Evolutionary conservation across 2,329 filamentous ascomycete genomes (phyloP), one percentile per base, ranked within the genome.

Genomic region (Penicillium corylophilum): DNA sequence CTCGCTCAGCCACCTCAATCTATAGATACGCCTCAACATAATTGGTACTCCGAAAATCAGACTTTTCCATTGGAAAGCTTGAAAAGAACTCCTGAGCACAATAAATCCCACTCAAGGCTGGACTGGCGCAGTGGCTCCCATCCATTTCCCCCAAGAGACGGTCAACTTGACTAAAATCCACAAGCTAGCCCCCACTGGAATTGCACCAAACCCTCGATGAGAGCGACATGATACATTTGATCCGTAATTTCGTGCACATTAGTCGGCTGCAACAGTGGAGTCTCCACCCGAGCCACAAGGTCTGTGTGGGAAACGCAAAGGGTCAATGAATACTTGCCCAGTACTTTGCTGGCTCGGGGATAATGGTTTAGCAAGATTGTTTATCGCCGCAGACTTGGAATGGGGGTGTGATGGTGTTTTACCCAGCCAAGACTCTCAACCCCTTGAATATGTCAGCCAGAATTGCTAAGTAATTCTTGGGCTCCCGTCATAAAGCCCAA

Each of bases 181-280:
- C 15, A 18, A 28, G n/a, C 29, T 23, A 40, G 5, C 42, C 42
- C 16, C 35, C 43, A 12, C n/a, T 35, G 35, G 20, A 31, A 31
- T 36, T 29, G 26, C 18, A 46, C 18, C 13, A 51, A 23, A 8
- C 48, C 22, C 36, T 48, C 48, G 16, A 26, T 43, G 22, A 58
- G 15, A 66, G 64, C 13, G 61, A 80, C 41, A 7, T 43, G 46
- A 24, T 36, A 43, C 29, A 38, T 43, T 18, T 36, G 28, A 2
- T 20, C 44, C 15, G 23, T 41, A 29, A 42, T 23, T 23, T 48
- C 46, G 9, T 28, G 12, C 36, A 33, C 36, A 16, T 9, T 48
- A 7, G 46, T 48, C 36, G 38, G 46, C 46, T 48, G 36, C 46
- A 48, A 42, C n/a, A 48, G 23, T 23, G 43, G 43, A 24, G 46